A percentile compares a stretch with the other conserved stretches of the same genome.
Conservation (phyloP, 257 asterid genomes). For the Solanum arcanum region DNA sequence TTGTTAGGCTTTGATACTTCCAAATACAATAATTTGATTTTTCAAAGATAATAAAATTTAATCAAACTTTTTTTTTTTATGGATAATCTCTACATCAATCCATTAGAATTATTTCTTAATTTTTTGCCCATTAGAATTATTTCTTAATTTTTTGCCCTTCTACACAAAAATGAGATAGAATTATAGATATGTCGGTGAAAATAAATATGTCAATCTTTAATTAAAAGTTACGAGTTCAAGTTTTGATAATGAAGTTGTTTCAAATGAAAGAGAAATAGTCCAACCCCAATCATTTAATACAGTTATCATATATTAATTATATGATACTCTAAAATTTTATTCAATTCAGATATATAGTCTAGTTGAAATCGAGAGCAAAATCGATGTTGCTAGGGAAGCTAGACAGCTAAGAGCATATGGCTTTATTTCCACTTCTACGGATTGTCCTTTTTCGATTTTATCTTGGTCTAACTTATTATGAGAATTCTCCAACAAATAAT, state of each 20-base stretch:
- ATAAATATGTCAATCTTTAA: too few relatives aligned
- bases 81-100: background rate
- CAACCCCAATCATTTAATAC: background rate
- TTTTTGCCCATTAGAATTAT: background rate
- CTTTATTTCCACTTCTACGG: too few relatives aligned
- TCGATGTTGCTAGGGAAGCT: background rate
- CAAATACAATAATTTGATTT: background rate
- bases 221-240: background rate
- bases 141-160: background rate
- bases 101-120: background rate
- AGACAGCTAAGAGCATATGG: background rate
- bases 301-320: too few relatives aligned
- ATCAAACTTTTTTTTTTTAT: background rate
- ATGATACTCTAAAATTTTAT: too few relatives aligned
- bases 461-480: background rate
- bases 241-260: background rate
- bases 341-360: too few relatives aligned
- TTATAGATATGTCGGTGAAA: background rate
- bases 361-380: too few relatives aligned
- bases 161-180: background rate
- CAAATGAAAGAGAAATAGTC: background rate
- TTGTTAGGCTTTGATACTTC: background rate
- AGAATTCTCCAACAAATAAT: fast-evolving
- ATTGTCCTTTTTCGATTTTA: background rate
- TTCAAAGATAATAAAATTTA: background rate